These are phyloP conservation scores for Quercus tomentella DNA, from an alignment of 331 rosid species.

Conservation along the genomic window DNA sequence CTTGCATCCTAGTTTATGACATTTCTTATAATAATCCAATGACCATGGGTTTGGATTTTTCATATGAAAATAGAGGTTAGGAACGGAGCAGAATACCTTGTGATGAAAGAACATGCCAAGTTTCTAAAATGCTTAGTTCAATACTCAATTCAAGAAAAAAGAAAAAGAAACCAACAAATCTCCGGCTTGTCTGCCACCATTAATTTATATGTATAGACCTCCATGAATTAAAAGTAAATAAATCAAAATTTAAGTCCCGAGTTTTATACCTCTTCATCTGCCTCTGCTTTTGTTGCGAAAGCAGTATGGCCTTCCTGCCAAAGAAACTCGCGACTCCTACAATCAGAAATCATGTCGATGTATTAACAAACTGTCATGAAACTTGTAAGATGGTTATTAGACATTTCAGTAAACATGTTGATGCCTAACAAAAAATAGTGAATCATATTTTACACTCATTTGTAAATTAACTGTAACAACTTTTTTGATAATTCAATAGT, in stretches of 20 bases:
- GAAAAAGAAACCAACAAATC: neutral
- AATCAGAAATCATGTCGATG: conserved; percentile 17
- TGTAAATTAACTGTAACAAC: too few species aligned
- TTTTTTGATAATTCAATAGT: too few species aligned
- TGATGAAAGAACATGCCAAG: neutral
- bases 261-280: conserved; percentile 73
- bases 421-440: neutral
- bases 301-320: conserved; percentile 99
- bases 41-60: neutral
- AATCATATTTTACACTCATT: neutral
- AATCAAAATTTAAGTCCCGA: neutral
- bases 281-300: conserved; percentile 87
- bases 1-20: neutral
- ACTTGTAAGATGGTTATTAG: neutral
- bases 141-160: neutral
- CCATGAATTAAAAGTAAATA: neutral
- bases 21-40: neutral
- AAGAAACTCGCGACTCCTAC: conserved; percentile 98
- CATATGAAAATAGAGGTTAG: neutral
- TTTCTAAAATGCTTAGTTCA: too few species aligned
- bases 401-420: neutral
- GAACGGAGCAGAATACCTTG: neutral
- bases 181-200: too few species aligned
- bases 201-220: neutral
- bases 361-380: neutral